A percentile compares a stretch with the other conserved stretches of the same genome.
These are phyloP conservation scores for Chlamydomonas sp. DNA, from an alignment of 139 green algal species.

Conservation along the genomic window DNA sequence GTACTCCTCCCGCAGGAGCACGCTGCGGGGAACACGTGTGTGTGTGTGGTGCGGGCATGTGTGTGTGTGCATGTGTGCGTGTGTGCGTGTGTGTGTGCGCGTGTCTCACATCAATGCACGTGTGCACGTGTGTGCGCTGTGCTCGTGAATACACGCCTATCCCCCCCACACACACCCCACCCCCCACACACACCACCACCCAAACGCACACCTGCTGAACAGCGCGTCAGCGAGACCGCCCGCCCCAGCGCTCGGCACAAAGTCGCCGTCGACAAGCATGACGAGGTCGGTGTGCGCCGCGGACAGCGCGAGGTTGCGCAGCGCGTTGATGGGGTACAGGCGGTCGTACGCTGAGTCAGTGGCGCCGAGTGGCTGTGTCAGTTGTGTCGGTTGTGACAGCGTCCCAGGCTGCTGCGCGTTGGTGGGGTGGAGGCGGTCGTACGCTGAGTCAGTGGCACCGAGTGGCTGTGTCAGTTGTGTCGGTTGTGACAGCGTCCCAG, in stretches of 20 bases:
- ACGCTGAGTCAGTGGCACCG: not conserved
- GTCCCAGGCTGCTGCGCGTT: slow-evolving; percentile 26
- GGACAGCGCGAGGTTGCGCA: slow-evolving; percentile 21
- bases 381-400: too few relatives aligned
- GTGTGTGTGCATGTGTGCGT: too few relatives aligned
- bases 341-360: slow-evolving; percentile 13
- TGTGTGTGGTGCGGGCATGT: too few relatives aligned
- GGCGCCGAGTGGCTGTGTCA: not conserved
- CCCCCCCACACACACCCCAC: too few relatives aligned
- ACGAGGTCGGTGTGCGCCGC: slow-evolving; percentile 15
- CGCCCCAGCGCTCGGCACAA: slow-evolving; percentile 10
- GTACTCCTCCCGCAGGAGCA: too few relatives aligned
- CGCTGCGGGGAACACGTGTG: too few relatives aligned
- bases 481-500: slow-evolving; percentile 12
- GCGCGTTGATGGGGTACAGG: slow-evolving; percentile 32
- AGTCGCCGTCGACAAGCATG: slow-evolving; percentile 16
- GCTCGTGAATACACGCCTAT: too few relatives aligned
- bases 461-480: too few relatives aligned
- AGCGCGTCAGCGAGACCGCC: not conserved
- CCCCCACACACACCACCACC: too few relatives aligned
- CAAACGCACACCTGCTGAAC: not conserved
- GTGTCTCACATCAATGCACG: too few relatives aligned
- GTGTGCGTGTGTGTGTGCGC: too few relatives aligned
- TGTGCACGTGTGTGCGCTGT: too few relatives aligned
- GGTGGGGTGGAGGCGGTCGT: slow-evolving; percentile 28